Evolutionary conservation across 73 alveolate genomes (phyloP).

Genomic region (Paramecium caudatum): DNA sequence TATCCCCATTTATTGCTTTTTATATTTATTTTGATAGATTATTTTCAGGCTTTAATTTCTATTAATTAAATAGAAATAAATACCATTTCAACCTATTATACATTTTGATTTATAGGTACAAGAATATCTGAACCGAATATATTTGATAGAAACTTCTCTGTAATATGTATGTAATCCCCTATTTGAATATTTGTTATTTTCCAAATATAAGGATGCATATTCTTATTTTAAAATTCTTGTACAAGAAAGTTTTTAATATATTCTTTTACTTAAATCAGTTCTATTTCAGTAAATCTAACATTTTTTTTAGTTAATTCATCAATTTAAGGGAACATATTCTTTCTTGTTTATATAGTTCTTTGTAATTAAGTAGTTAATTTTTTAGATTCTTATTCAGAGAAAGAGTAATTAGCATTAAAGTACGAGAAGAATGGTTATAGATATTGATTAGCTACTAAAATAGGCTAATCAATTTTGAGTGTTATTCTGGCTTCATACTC

Average conservation of each 20-base stretch:
- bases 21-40: background rate
- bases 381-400: background rate
- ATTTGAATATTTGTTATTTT: background rate
- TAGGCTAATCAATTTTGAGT: constrained; percentile 66
- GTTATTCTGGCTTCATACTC: constrained; percentile 56
- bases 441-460: background rate
- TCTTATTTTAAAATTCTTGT: background rate
- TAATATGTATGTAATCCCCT: background rate
- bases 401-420: background rate
- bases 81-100: background rate
- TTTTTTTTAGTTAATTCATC: background rate
- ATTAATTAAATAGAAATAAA: background rate
- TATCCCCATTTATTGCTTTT: constrained; percentile 31
- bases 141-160: background rate
- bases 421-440: background rate
- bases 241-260: background rate
- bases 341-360: background rate
- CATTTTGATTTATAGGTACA: background rate
- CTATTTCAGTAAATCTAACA: constrained; percentile 22
- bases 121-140: constrained; percentile 7
- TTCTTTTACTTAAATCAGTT: background rate
- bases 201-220: constrained; percentile 21
- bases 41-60: constrained; percentile 19
- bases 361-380: background rate
- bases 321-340: background rate